Evolutionary conservation across 2,329 filamentous ascomycete species (phyloP).

Genomic region (Penicillium janthinellum): DNA sequence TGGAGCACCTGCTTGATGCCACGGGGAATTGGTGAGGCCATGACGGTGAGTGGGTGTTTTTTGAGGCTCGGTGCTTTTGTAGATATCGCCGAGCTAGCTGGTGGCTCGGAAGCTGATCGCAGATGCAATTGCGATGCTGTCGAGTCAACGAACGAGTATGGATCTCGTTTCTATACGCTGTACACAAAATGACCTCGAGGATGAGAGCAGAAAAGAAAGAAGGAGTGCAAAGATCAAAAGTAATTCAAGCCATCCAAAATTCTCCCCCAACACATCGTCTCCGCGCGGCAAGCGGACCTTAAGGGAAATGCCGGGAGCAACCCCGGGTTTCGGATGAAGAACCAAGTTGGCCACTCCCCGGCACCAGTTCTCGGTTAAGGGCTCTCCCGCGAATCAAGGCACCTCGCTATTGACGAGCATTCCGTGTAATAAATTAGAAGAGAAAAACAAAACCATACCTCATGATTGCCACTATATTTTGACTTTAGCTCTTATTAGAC

Average conservation of each 20-base stretch:
- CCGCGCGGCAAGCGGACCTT: conserved; percentile 25
- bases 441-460: background rate
- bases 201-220: conserved; percentile 8
- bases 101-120: background rate
- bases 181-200: conserved; percentile 1
- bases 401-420: background rate
- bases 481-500: background rate
- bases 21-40: conserved; percentile 56
- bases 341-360: conserved; percentile 26
- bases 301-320: conserved; percentile 46
- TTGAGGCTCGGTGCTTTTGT: conserved; percentile 6
- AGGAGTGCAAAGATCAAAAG: background rate
- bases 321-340: conserved; percentile 35
- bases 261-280: conserved; percentile 4
- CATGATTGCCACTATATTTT: no score
- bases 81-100: conserved; percentile 9
- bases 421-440: background rate
- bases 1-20: conserved; percentile 75
- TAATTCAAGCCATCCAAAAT: conserved; percentile 9
- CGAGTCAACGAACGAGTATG: background rate
- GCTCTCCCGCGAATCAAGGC: conserved; percentile 27
- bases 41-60: conserved; percentile 30
- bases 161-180: background rate
- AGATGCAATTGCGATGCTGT: conserved; percentile 1
- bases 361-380: conserved; percentile 43